Evolutionary conservation across 352 stramenopile species (phyloP), one percentile per base, ranked within the genome.

Genomic region (Pythium sukuiense): DNA sequence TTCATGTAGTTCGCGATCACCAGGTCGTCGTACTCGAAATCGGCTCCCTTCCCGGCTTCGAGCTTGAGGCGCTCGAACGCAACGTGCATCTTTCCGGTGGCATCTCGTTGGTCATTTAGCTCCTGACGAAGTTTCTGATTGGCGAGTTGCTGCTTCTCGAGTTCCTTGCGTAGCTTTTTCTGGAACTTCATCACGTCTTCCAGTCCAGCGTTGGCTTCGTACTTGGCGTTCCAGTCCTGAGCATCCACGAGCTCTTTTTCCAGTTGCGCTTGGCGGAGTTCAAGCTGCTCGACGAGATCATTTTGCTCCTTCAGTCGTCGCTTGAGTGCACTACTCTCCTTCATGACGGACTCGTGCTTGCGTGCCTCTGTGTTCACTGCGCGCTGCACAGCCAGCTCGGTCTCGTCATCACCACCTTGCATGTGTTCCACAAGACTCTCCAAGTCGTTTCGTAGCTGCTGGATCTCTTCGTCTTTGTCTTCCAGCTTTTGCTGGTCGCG

Each of bases 161-260:
- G 67, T 41, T 92, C 73, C n/a, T 77, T 69, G 4, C 82, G 80
- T 3, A 94, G 69, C 48, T 89, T 85, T 69, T 89, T 90, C 39
- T 92, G 81, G 66, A 81, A 83, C 46, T 77, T 83, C 48, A 91
- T 71, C n/a, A 90, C 79, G 55, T 92, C 85, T 63, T 91, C 82
- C 20, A 94, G 54, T 0, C 85, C 85, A 33, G 81, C 80, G 20
- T 76, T 64, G 9, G 76, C 63, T 58, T 94, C 85, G 37, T 94
- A 94, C 32, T 82, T 83, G 3, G 70, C 74, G 59, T 90, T 92
- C 79, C 77, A 89, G 26, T 76, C 71, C 29, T 89, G 72, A 0
- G 83, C 78, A 14, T 91, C 80, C 16, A 70, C 63, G 1, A 89
- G 64, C 45, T 89, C 70, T 5, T 83, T 76, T 66, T 94, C 83